Evolutionary conservation across 2,329 filamentous ascomycete genomes (phyloP).

Genomic region (Talaromyces sp.): DNA sequence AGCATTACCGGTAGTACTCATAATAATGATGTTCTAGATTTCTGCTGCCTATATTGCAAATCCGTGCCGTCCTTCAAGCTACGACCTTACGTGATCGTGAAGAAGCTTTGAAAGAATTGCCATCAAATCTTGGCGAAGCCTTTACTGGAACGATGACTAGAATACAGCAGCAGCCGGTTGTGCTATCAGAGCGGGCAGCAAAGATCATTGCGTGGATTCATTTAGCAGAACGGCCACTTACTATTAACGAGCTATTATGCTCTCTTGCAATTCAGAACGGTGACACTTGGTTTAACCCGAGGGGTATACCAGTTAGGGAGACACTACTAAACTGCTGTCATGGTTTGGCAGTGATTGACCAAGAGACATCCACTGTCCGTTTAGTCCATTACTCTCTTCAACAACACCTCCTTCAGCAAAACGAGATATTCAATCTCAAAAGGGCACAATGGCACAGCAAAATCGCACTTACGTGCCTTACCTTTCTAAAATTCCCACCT

Average conservation of each 20-base stretch:
- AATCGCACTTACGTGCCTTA: background rate
- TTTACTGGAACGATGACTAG: slow-evolving; percentile 7
- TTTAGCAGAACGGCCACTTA: slow-evolving; percentile 1
- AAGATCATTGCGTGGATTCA: slow-evolving; percentile 9
- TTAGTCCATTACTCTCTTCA: background rate
- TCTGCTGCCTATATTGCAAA: slow-evolving; percentile 9
- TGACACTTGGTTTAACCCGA: background rate
- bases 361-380: background rate
- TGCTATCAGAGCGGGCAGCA: background rate
- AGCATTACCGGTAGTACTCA: slow-evolving; percentile 1
- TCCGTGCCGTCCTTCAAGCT: slow-evolving; percentile 9
- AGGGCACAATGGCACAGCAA: background rate
- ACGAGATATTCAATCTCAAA: background rate
- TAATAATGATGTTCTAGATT: background rate
- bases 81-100: slow-evolving; percentile 7
- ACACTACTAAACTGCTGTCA: background rate
- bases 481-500: background rate
- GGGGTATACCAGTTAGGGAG: background rate
- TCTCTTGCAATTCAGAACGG: background rate
- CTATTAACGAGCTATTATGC: background rate
- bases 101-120: slow-evolving; percentile 7
- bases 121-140: background rate
- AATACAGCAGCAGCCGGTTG: slow-evolving; percentile 6
- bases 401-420: background rate
- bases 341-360: background rate